These are phyloP conservation scores for Vaccinium corymbosum DNA, from an alignment of 148 eudicot genomes.

Conservation along the genomic window DNA sequence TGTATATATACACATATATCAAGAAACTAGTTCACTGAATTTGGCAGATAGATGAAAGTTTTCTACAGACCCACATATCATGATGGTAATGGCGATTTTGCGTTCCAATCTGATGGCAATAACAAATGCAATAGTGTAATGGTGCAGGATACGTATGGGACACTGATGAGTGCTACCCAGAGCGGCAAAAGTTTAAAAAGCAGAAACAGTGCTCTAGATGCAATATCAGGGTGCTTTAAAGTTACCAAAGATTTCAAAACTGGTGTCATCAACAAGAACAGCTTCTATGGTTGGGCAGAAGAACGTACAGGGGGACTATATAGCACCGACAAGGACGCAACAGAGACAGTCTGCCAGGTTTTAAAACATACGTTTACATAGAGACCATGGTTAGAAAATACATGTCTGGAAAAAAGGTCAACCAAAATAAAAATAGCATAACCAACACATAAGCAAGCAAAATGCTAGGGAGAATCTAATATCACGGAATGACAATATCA, in stretches of 20 bases:
- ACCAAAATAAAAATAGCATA: no score
- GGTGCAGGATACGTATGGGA: neutral
- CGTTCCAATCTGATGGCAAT: neutral
- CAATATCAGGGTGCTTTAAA: neutral
- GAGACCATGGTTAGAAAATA: no score
- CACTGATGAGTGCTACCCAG: neutral
- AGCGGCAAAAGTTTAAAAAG: neutral
- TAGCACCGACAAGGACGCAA: no score
- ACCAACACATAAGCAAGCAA: no score
- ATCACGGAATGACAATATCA: neutral
- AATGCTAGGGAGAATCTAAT: neutral
- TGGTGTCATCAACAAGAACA: neutral
- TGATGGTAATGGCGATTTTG: no score
- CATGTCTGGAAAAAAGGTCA: no score
- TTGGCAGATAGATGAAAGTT: neutral
- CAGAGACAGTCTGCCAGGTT: no score
- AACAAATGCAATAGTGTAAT: slow-evolving; percentile 1
- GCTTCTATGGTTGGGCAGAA: neutral
- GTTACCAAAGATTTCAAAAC: neutral
- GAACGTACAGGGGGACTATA: neutral
- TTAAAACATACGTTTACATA: no score
- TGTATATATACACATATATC: no score
- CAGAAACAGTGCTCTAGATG: neutral
- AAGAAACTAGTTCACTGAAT: neutral
- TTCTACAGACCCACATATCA: no score